Conservation (phyloP, 495 filamentous ascomycete species). For the Pseudevernia furfuracea region DNA sequence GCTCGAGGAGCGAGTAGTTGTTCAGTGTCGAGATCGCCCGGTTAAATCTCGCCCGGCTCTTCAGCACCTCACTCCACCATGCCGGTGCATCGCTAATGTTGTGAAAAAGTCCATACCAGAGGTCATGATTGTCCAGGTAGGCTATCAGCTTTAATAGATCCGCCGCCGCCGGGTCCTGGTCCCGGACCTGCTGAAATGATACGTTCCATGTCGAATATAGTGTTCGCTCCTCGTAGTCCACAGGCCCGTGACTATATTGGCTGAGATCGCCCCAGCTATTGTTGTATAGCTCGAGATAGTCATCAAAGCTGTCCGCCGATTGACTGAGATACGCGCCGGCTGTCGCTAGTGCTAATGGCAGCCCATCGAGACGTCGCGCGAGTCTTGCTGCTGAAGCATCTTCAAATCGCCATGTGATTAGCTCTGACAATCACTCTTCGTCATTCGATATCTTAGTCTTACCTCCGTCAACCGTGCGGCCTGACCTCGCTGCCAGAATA, state of each 20-base stretch:
- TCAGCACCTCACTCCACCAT: slow-evolving; percentile 14
- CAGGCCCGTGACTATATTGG: too few species aligned
- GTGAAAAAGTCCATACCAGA: slow-evolving; percentile 39
- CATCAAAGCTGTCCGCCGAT: slow-evolving; percentile 16
- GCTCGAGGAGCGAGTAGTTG: slow-evolving; percentile 16
- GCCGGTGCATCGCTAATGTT: slow-evolving; percentile 1
- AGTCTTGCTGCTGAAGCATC: slow-evolving; percentile 9
- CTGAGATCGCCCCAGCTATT: slow-evolving; percentile 17
- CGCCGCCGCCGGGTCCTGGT: slow-evolving; percentile 33
- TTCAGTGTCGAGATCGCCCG: slow-evolving; percentile 13
- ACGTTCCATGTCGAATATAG: slow-evolving; percentile 42
- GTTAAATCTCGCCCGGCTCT: too few species aligned
- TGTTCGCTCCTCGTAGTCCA: slow-evolving; percentile 18
- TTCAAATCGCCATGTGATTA: neutral
- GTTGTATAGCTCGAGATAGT: slow-evolving; percentile 18
- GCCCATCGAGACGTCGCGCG: slow-evolving; percentile 25
- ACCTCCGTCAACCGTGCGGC: slow-evolving; percentile 23
- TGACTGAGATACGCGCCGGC: slow-evolving; percentile 26
- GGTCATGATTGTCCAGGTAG: slow-evolving; percentile 44
- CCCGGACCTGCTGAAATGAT: slow-evolving; percentile 36
- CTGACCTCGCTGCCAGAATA: slow-evolving; percentile 33
- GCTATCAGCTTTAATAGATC: slow-evolving; percentile 40
- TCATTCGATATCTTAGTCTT: slow-evolving; percentile 18
- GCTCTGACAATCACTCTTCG: slow-evolving; percentile 9
- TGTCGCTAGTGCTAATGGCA: slow-evolving; percentile 29